A percentile compares a stretch with the other conserved stretches of the same genome.
phyloP scores from a whole-genome alignment of 257 asterid genomes.

The Solanum tarijense region DNA sequence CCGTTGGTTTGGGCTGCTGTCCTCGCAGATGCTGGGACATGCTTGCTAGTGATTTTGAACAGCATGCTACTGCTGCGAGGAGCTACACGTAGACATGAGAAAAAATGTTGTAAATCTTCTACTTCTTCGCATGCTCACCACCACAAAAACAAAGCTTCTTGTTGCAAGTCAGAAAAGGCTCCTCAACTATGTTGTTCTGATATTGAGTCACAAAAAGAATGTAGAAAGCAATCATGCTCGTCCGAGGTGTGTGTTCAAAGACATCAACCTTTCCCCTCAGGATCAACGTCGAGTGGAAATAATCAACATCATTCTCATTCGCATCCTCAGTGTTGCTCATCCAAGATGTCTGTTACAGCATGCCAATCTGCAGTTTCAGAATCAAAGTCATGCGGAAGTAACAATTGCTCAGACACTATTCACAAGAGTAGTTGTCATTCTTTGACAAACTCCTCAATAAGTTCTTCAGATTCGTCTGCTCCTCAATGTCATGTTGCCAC shows the following conservation, averaged over 20 bases:
- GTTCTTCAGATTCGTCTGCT: neutral
- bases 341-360: neutral
- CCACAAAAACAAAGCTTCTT: neutral
- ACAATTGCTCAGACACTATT: neutral
- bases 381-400: neutral
- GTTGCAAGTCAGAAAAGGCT: neutral
- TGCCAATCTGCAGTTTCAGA: neutral
- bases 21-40: slow-evolving; percentile 65
- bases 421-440: neutral
- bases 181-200: slow-evolving; percentile 14
- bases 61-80: slow-evolving; percentile 61
- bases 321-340: neutral
- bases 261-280: neutral
- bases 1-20: slow-evolving; percentile 94
- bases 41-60: slow-evolving; percentile 71
- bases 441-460: neutral
- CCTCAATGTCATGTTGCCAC: neutral
- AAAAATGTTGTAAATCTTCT: slow-evolving; percentile 7
- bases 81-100: neutral
- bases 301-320: neutral
- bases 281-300: neutral
- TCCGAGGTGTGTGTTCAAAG: slow-evolving; percentile 1
- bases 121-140: neutral
- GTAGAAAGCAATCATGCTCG: slow-evolving; percentile 4
- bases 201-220: slow-evolving; percentile 10